Percentiles rank a stretch among this genome's conserved stretches.
These are phyloP conservation scores for Allium fistulosum DNA, from an alignment of 106 monocot species.

Conservation along the genomic window DNA sequence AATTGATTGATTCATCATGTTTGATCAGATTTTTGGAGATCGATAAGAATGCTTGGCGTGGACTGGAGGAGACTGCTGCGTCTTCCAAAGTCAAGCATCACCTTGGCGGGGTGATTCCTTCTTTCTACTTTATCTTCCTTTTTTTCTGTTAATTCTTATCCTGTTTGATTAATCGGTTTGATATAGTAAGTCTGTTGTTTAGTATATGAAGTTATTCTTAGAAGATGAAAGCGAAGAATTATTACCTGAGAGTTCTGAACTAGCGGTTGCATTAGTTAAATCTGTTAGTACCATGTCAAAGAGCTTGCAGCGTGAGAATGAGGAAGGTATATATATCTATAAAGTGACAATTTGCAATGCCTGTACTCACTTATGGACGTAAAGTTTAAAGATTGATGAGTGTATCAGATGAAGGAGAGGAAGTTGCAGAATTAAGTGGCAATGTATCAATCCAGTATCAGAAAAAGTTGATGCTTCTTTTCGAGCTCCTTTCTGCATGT, in stretches of 20 bases:
- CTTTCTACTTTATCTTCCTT: neutral
- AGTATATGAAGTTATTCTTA: constrained; percentile 73
- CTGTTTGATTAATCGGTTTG: neutral
- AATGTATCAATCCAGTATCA: constrained; percentile 29
- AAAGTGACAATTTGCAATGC: too few species aligned
- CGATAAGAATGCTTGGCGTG: constrained; percentile 53
- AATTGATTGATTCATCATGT: neutral
- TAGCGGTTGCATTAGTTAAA: constrained; percentile 55
- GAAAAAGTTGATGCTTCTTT: constrained; percentile 55
- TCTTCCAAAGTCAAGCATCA: constrained; percentile 41
- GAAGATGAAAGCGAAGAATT: constrained; percentile 43
- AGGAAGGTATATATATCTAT: neutral
- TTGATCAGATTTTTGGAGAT: constrained; percentile 54
- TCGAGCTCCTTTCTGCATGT: constrained; percentile 89
- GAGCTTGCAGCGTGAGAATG: constrained; percentile 28
- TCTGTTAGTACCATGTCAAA: constrained; percentile 63
- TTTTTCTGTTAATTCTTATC: neutral
- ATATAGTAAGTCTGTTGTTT: too few species aligned
- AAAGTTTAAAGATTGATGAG: too few species aligned
- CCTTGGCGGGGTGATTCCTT: constrained; percentile 32
- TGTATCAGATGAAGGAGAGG: constrained; percentile 9
- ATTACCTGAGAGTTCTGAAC: constrained; percentile 49
- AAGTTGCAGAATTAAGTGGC: neutral
- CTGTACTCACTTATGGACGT: too few species aligned
- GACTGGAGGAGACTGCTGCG: constrained; percentile 62